Evolutionary conservation across 106 monocot genomes (phyloP).

Genomic region (Apostasia ramifera): DNA sequence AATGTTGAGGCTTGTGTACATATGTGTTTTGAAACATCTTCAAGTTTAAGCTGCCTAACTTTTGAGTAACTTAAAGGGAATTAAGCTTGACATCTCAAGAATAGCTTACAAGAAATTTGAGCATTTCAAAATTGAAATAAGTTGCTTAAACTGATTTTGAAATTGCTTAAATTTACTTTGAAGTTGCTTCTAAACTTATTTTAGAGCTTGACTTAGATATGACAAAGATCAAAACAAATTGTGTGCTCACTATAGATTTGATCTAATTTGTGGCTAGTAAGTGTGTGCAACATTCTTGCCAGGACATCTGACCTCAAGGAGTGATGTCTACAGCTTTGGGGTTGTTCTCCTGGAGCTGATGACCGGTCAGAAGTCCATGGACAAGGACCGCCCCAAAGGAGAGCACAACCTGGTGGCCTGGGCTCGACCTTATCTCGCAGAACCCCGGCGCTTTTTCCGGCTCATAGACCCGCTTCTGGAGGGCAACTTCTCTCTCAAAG

Average conservation of each 20-base stretch:
- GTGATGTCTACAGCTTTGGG: constrained; percentile 28
- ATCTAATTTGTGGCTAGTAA: no score
- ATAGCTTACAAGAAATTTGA: not conserved
- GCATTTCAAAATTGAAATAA: not conserved
- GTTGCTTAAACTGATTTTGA: not conserved
- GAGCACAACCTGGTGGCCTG: constrained; percentile 23
- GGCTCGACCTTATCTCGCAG: constrained; percentile 24
- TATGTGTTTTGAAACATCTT: not conserved
- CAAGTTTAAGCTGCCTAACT: not conserved
- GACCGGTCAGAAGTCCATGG: constrained; percentile 25
- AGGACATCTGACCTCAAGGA: constrained; percentile 29
- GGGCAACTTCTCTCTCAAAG: constrained; percentile 26
- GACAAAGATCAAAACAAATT: no score
- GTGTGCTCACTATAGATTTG: no score
- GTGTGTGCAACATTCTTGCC: not conserved
- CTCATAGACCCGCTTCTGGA: constrained; percentile 26
- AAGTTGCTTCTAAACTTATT: no score
- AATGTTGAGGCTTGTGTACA: not conserved
- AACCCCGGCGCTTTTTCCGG: constrained; percentile 15
- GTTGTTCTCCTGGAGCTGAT: constrained; percentile 24
- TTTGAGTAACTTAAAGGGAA: not conserved
- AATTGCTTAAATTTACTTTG: no score
- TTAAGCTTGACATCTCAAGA: not conserved
- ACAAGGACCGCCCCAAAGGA: constrained; percentile 21
- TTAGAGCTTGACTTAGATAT: no score